Percentiles rank a stretch among this genome's conserved stretches.
phyloP scores from a whole-genome alignment of 176 grass and related monocot genomes.

The Pontederia paniculata region DNA sequence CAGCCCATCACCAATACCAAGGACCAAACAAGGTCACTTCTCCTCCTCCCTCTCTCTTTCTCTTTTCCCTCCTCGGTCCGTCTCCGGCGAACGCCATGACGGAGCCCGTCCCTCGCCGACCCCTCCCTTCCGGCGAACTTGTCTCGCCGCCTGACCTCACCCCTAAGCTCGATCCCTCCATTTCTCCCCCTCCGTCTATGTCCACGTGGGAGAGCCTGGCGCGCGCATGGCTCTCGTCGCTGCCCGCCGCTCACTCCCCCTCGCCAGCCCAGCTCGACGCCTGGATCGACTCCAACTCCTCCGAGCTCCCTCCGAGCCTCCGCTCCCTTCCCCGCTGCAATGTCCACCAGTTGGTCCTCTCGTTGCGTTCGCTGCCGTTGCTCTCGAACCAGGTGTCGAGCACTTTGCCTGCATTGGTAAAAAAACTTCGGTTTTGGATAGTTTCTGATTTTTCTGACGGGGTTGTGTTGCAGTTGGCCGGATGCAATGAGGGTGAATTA shows the following conservation, averaged over 20 bases:
- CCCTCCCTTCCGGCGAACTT: neutral
- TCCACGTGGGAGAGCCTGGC: constrained; percentile 41
- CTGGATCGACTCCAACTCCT: constrained; percentile 53
- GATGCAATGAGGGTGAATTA: constrained; percentile 55
- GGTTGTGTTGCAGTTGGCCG: constrained; percentile 31
- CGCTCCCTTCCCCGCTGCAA: constrained; percentile 47
- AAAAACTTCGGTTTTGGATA: neutral
- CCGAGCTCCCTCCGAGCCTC: constrained; percentile 16
- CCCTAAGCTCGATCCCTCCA: neutral
- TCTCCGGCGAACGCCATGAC: neutral
- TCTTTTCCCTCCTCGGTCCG: too few relatives aligned
- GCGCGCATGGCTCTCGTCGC: constrained; percentile 52
- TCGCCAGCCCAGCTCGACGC: constrained; percentile 45
- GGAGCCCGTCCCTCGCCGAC: constrained; percentile 23
- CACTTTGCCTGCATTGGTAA: neutral
- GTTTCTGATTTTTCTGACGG: neutral
- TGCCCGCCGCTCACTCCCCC: constrained; percentile 38
- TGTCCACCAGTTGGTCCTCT: constrained; percentile 56
- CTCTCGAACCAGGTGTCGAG: constrained; percentile 22
- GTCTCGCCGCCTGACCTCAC: neutral
- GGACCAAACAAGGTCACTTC: too few relatives aligned
- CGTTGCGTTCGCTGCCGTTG: constrained; percentile 9
- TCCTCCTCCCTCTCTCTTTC: too few relatives aligned
- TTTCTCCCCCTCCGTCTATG: constrained; percentile 5
- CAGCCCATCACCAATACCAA: too few relatives aligned